Evolutionary conservation across 805 yeast genomes (phyloP).

Genomic region (Ogataea naganishii): DNA sequence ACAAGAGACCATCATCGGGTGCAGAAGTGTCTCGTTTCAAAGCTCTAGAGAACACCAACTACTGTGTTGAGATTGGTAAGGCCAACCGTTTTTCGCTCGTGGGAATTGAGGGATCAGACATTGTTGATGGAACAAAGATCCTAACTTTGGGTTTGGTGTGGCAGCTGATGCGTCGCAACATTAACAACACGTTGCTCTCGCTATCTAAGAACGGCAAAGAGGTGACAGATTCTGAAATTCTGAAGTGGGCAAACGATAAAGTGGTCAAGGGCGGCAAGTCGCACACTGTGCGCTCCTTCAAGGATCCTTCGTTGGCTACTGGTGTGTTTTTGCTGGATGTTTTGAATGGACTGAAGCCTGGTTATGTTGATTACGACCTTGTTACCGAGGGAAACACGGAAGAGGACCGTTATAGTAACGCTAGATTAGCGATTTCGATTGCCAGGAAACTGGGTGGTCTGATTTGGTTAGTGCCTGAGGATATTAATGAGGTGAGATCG

Average conservation of each 20-base stretch:
- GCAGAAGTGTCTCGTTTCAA: conserved; percentile 80
- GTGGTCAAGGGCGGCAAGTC: conserved; percentile 79
- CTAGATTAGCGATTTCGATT: conserved; percentile 93
- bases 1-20: conserved; percentile 74
- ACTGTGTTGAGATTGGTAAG: conserved; percentile 95
- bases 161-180: conserved; percentile 98
- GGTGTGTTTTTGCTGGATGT: conserved; percentile 86
- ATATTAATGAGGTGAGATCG: conserved; percentile 91
- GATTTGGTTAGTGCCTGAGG: conserved; percentile 99
- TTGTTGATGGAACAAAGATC: conserved; percentile 85
- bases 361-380: conserved; percentile 92
- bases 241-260: conserved; percentile 89
- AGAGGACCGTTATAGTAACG: conserved; percentile 88
- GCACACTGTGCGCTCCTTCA: conserved; percentile 70
- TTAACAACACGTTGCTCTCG: conserved; percentile 69
- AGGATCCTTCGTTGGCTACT: conserved; percentile 65
- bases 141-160: conserved; percentile 90
- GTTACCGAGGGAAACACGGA: conserved; percentile 74
- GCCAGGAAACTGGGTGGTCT: conserved; percentile 97
- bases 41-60: conserved; percentile 95
- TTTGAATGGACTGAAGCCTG: conserved; percentile 90
- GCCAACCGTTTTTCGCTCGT: conserved; percentile 88
- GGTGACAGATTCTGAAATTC: conserved; percentile 74
- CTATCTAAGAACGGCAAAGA: conserved; percentile 68
- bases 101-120: conserved; percentile 97